Evolutionary conservation across 2,329 filamentous ascomycete species (phyloP), one percentile per base, ranked within the genome.

Genomic region (Didymella lethalis): DNA sequence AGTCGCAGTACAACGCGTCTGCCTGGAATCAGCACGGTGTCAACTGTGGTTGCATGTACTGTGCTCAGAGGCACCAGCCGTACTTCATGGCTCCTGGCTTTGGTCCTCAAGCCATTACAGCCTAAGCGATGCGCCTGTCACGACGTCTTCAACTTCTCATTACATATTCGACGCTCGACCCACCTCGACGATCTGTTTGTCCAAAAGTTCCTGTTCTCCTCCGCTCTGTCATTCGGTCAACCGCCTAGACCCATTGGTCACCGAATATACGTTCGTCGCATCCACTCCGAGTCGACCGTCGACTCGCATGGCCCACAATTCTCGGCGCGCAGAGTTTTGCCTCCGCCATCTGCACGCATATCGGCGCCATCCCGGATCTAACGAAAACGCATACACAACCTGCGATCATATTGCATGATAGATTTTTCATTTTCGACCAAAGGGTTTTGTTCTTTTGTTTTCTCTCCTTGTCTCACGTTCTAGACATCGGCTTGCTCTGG

Each of bases 51-150:
- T 78, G 75, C 65, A 68, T 73, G 45, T 77, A 77, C 62, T 77
- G 75, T 41, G 70, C 70, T 26, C 75, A 74, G 54, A 69, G 75
- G 51, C 76, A 77, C 47, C 74, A 73, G 36, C 65, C 74, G 12
- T 77, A 77, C 66, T 75, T 76, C 62, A 77, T 77, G 76, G 69
- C 74, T 26, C 67, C 72, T 46, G 73, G 75, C 26, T 77, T 75
- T 52, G 76, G 75, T 50, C 72, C 76, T 49, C 76, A 78, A 67
- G 68, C 76, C 61, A 75, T 78, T 44, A 69, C 75, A 43, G 76
- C 69, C 55, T 71, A 66, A 63, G 48, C 23, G 14, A 46, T 54
- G 48, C 43, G 51, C n/a, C 29, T 0, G n/a, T 47, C 29, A 51
- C 46, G 29, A 41, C 34, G 29, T 40, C 43, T 44, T 54, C 43